Evolutionary conservation across 805 yeast genomes (phyloP).

Genomic region (Isabelozyma rhagii): DNA sequence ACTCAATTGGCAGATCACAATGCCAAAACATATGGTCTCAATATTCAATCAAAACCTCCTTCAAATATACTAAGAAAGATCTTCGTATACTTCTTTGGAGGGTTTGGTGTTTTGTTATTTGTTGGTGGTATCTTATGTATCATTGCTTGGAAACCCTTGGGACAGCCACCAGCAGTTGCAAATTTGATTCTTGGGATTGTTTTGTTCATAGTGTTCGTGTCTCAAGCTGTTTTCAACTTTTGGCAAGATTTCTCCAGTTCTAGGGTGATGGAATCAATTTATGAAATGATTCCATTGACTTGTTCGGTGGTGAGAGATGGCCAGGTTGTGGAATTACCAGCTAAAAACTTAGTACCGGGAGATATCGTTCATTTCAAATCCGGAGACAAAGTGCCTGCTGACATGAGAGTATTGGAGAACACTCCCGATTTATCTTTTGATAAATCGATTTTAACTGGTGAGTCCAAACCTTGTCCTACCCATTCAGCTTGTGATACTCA

Average conservation of each 20-base stretch:
- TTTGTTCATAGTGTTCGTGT: conserved; percentile 34
- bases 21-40: conserved; percentile 26
- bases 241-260: conserved; percentile 48
- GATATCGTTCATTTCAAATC: conserved; percentile 36
- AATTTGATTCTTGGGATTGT: conserved; percentile 43
- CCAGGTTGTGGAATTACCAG: conserved; percentile 16
- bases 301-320: conserved; percentile 36
- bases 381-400: conserved; percentile 47
- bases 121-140: conserved; percentile 41
- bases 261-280: conserved; percentile 47
- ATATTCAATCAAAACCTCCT: conserved; percentile 37
- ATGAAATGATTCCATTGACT: conserved; percentile 39
- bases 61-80: conserved; percentile 27
- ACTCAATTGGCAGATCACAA: conserved; percentile 7
- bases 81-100: conserved; percentile 44
- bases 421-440: conserved; percentile 42
- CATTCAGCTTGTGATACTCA: conserved; percentile 18
- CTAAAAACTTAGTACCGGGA: conserved; percentile 42
- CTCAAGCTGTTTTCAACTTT: conserved; percentile 44
- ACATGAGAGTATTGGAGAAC: conserved; percentile 36
- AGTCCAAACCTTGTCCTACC: conserved; percentile 39
- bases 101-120: conserved; percentile 43
- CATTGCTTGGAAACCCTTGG: conserved; percentile 47
- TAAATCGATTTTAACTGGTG: conserved; percentile 48
- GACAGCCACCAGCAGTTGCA: conserved; percentile 43